Percentiles rank a stretch among this genome's conserved stretches.
Evolutionary conservation across 83 land plant genomes (phyloP).

Genomic region (Picea abies): DNA sequence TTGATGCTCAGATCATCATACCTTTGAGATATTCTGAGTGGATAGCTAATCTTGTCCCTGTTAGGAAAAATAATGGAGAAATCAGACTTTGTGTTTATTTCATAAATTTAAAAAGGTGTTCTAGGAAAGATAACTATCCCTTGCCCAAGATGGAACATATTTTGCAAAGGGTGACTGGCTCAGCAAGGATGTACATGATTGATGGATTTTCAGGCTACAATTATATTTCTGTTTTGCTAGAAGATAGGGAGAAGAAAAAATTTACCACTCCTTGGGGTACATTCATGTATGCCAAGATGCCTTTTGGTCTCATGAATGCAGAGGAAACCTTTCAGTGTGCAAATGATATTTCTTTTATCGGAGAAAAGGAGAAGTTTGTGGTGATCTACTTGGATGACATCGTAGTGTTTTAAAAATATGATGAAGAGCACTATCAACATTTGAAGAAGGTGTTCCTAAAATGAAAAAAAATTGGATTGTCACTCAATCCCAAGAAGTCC

Average conservation of each 20-base stretch:
- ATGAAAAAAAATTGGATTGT: no score
- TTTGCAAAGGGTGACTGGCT: neutral
- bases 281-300: neutral
- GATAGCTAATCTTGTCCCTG: neutral
- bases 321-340: neutral
- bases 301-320: neutral
- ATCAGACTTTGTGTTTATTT: neutral
- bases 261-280: neutral
- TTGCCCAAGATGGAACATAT: neutral
- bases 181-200: neutral
- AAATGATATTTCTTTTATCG: neutral
- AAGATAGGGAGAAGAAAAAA: neutral
- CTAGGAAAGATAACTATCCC: neutral
- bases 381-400: neutral
- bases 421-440: no score
- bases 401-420: neutral
- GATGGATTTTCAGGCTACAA: neutral
- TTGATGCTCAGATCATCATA: no score
- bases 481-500: no score
- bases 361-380: neutral
- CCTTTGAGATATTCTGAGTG: no score
- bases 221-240: neutral
- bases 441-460: no score
- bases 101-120: neutral
- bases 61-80: neutral